A percentile compares a stretch with the other conserved stretches of the same genome.
phyloP scores from a whole-genome alignment of 2,329 filamentous ascomycete species.

The Amesomyces nigricolor region DNA sequence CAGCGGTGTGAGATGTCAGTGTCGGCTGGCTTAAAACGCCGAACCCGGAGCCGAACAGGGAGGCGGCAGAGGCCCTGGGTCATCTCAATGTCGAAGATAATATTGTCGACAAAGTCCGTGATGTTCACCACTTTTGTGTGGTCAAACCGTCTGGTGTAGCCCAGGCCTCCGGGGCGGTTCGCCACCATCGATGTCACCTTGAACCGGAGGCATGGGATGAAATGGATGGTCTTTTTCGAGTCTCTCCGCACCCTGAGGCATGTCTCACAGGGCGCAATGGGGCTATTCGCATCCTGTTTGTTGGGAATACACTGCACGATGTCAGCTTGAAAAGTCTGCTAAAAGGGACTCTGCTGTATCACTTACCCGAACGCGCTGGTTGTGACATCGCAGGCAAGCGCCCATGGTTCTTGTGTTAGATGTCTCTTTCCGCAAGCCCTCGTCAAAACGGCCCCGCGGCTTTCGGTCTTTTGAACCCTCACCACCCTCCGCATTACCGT shows the following conservation, averaged over 20 bases:
- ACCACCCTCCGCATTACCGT: background rate
- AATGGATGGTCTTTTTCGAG: slow-evolving; percentile 45
- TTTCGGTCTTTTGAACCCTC: slow-evolving; percentile 11
- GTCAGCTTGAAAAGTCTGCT: slow-evolving; percentile 3
- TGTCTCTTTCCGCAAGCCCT: slow-evolving; percentile 30
- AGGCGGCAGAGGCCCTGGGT: slow-evolving; percentile 34
- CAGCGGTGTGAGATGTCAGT: slow-evolving; percentile 37
- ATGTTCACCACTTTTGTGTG: slow-evolving; percentile 40
- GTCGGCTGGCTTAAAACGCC: slow-evolving; percentile 35
- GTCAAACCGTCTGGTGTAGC: slow-evolving; percentile 40
- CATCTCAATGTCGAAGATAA: slow-evolving; percentile 34
- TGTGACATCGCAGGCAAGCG: slow-evolving; percentile 42
- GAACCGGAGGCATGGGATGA: slow-evolving; percentile 39
- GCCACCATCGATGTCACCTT: slow-evolving; percentile 39
- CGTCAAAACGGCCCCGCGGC: slow-evolving; percentile 23
- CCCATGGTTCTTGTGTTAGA: slow-evolving; percentile 33
- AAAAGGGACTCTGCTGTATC: no score
- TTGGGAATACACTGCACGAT: slow-evolving; percentile 35
- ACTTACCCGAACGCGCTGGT: slow-evolving; percentile 41
- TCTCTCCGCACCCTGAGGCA: slow-evolving; percentile 36
- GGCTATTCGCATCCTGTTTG: slow-evolving; percentile 22
- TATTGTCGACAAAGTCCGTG: slow-evolving; percentile 29
- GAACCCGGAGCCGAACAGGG: slow-evolving; percentile 37
- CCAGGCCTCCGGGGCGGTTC: slow-evolving; percentile 40
- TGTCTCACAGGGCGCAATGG: slow-evolving; percentile 33